phyloP scores from a whole-genome alignment of 2,329 filamentous ascomycete species.

The Plectosphaerella cucumerina region DNA sequence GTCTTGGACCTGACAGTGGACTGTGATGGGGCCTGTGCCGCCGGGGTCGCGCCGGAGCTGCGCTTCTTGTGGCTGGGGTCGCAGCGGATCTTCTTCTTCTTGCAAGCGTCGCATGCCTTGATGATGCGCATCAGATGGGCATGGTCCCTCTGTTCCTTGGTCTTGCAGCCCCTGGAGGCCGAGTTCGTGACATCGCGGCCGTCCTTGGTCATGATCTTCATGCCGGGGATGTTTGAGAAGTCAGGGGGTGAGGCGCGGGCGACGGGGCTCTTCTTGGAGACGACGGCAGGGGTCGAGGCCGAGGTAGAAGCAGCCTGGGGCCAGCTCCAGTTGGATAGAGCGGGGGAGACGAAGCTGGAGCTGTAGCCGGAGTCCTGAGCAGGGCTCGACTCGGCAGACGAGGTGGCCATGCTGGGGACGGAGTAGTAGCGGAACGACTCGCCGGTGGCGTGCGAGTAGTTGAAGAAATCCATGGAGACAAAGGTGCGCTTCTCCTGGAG shows the following conservation, averaged over 20 bases:
- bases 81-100: slow-evolving; percentile 60
- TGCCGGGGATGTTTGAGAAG: slow-evolving; percentile 53
- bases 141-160: slow-evolving; percentile 64
- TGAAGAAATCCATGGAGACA: slow-evolving; percentile 56
- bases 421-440: slow-evolving; percentile 59
- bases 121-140: slow-evolving; percentile 64
- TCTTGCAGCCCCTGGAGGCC: slow-evolving; percentile 59
- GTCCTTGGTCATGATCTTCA: slow-evolving; percentile 64
- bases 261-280: slow-evolving; percentile 17
- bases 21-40: slow-evolving; percentile 21
- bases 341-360: slow-evolving; percentile 45
- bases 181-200: slow-evolving; percentile 60
- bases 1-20: slow-evolving; percentile 26
- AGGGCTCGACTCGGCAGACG: slow-evolving; percentile 39
- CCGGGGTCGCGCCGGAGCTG: background rate
- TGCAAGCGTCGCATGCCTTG: slow-evolving; percentile 62
- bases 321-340: slow-evolving; percentile 45
- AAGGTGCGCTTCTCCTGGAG: slow-evolving; percentile 55
- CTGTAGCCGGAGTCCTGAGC: slow-evolving; percentile 40
- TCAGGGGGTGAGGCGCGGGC: slow-evolving; percentile 23
- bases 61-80: slow-evolving; percentile 56
- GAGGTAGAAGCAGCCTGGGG: slow-evolving; percentile 21
- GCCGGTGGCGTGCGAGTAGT: slow-evolving; percentile 47
- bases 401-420: slow-evolving; percentile 38
- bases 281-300: slow-evolving; percentile 20